A percentile compares a stretch with the other conserved stretches of the same genome.
phyloP scores from a whole-genome alignment of 2,329 filamentous ascomycete genomes.

The Xylariaceae sp. region DNA sequence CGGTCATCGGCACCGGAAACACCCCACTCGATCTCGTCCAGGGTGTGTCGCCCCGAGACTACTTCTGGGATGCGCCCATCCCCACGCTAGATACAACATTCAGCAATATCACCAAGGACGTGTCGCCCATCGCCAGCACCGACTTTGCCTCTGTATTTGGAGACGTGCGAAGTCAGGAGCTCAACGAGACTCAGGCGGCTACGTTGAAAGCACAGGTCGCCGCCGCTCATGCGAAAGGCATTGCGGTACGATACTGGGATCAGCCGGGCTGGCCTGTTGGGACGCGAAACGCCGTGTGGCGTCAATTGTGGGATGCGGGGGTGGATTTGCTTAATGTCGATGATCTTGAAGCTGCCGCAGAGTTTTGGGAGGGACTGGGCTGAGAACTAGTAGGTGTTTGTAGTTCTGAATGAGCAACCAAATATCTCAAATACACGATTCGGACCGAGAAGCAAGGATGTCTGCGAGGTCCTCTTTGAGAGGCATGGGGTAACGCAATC shows the following conservation, averaged over 20 bases:
- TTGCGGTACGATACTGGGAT: conserved; percentile 60
- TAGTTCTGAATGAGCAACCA: no score
- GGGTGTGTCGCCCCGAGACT: conserved; percentile 47
- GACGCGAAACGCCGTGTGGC: conserved; percentile 56
- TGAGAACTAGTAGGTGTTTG: no score
- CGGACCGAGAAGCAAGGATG: no score
- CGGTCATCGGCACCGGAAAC: conserved; percentile 5
- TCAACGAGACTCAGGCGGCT: conserved; percentile 38
- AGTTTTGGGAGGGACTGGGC: neutral
- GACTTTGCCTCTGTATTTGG: conserved; percentile 1
- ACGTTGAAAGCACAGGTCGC: conserved; percentile 47
- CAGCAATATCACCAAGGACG: conserved; percentile 20
- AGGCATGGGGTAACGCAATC: no score
- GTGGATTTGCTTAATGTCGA: conserved; percentile 62
- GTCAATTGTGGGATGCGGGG: conserved; percentile 49
- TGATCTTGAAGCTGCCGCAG: conserved; percentile 47
- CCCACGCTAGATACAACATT: conserved; percentile 14
- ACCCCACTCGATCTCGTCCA: conserved; percentile 44
- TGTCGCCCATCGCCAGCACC: conserved; percentile 30
- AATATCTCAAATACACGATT: no score
- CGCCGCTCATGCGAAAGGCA: conserved; percentile 50
- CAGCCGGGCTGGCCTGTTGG: conserved; percentile 55
- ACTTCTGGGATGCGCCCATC: conserved; percentile 51
- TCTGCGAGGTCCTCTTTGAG: no score
- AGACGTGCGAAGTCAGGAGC: neutral